Conservation (phyloP, 805 yeast genomes). For the Clavispora asparagi region DNA sequence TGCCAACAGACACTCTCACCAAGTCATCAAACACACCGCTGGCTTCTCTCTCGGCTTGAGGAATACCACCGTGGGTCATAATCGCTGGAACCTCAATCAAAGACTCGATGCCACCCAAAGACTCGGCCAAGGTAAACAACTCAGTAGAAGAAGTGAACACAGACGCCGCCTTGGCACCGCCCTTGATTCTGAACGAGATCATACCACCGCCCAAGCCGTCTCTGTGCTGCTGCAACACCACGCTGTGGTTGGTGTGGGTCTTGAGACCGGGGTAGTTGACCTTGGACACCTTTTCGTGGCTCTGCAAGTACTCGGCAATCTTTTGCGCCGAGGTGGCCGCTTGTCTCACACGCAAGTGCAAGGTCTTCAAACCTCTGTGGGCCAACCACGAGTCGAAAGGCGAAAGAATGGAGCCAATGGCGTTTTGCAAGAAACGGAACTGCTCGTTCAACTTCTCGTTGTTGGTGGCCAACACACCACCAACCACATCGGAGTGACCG, state of each 20-base stretch:
- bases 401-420: slow-evolving; percentile 84
- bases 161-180: slow-evolving; percentile 74
- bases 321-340: slow-evolving; percentile 61
- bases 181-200: slow-evolving; percentile 80
- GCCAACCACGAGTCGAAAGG: slow-evolving; percentile 92
- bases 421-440: slow-evolving; percentile 77
- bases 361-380: slow-evolving; percentile 85
- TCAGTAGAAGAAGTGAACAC: slow-evolving; percentile 68
- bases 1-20: slow-evolving; percentile 80
- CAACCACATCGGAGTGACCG: slow-evolving; percentile 88
- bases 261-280: slow-evolving; percentile 85
- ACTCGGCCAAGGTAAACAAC: slow-evolving; percentile 81
- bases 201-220: slow-evolving; percentile 88
- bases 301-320: slow-evolving; percentile 60
- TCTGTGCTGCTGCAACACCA: slow-evolving; percentile 73
- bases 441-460: slow-evolving; percentile 52
- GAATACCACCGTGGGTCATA: slow-evolving; percentile 92
- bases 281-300: slow-evolving; percentile 48
- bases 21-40: slow-evolving; percentile 79
- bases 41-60: slow-evolving; percentile 69
- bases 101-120: slow-evolving; percentile 86
- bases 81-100: slow-evolving; percentile 83
- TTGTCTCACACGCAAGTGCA: slow-evolving; percentile 73
- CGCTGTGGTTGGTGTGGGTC: slow-evolving; percentile 55
- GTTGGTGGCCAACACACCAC: slow-evolving; percentile 78